Conservation (phyloP, 108 stramenopile genomes). For the Pseudonitzschia multistriata region DNA sequence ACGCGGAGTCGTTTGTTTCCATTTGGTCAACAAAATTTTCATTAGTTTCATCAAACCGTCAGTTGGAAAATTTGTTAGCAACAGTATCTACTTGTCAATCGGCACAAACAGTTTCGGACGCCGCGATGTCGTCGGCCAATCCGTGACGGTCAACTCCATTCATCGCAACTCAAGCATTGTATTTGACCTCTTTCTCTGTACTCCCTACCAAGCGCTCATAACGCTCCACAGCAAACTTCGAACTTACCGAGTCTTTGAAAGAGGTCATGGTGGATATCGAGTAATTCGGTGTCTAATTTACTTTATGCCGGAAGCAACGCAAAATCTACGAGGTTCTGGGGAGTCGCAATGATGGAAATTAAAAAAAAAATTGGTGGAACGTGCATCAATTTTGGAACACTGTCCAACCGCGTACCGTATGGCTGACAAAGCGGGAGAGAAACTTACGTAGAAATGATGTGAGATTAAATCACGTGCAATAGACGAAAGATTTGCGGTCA, state of each 20-base stretch:
- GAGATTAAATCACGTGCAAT: neutral
- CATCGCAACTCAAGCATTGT: neutral
- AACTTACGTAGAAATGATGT: neutral
- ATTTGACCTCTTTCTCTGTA: neutral
- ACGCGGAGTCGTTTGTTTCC: neutral
- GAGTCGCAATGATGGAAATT: neutral
- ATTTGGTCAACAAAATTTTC: neutral
- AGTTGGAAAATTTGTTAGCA: neutral
- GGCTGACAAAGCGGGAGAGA: neutral
- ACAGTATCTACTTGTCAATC: neutral
- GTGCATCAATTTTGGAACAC: neutral
- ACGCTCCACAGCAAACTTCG: neutral
- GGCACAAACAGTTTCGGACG: neutral
- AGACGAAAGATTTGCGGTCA: neutral
- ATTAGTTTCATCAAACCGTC: neutral
- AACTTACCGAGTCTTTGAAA: slow-evolving; percentile 71
- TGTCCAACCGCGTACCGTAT: too few relatives aligned
- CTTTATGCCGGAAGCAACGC: neutral
- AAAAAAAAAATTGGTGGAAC: neutral
- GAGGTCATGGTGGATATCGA: slow-evolving; percentile 47
- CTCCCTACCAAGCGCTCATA: neutral
- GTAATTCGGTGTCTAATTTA: neutral
- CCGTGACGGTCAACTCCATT: neutral
- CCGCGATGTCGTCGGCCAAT: too few relatives aligned
- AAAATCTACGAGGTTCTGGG: neutral